Evolutionary conservation across 192 early-diverging fungal genomes (phyloP), one percentile per base, ranked within the genome.

Genomic region (Borealophlyctis nickersoniae): DNA sequence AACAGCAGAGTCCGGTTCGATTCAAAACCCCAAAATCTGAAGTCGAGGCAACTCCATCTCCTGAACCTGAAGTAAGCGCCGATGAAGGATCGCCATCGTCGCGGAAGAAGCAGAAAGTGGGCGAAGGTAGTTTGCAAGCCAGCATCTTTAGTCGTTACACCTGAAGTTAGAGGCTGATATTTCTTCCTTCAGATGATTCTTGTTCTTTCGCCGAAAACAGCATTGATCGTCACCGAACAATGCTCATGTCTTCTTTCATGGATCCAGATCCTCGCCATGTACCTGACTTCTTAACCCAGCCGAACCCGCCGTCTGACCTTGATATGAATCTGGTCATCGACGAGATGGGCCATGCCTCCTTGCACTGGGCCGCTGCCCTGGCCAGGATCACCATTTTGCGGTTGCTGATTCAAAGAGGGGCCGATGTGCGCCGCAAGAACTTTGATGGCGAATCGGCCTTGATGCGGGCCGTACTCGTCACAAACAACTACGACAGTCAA

Each of bases 311-410:
- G 4, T 19, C 72, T 5, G 85, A 85, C 35, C 73, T 93, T 24
- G 86, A 96, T 36, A 74, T 92, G 28, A 86, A 97, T 68, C 66
- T 95, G 27, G 76, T 87, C 2, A 92, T 99, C 58, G 97, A 99
- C 60, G 93, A 94, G 49, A 91, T 91, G 48, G 95, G 95, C 13
- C 93, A 99, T 73, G 92, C 94, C 0, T 83, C 93, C 1, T 74
- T 98, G 5, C 97, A 99, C 63, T 99, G 95, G 95, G 94, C 97
- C 13, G 89, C 93, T 0, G 91, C 95, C 5, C 74, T 98, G 24
- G 94, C 87, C 0, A 72, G 88, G 36, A 80, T 92, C 36, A 75
- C 82, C 31, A 78, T 95, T 0, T 67, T 96, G 22, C 86, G 88
- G 30, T 70, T 92, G 26, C 75, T 99, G 28, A 64, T 99, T 1